phyloP scores from a whole-genome alignment of 495 filamentous ascomycete genomes.

The Entonaema liquescens region DNA sequence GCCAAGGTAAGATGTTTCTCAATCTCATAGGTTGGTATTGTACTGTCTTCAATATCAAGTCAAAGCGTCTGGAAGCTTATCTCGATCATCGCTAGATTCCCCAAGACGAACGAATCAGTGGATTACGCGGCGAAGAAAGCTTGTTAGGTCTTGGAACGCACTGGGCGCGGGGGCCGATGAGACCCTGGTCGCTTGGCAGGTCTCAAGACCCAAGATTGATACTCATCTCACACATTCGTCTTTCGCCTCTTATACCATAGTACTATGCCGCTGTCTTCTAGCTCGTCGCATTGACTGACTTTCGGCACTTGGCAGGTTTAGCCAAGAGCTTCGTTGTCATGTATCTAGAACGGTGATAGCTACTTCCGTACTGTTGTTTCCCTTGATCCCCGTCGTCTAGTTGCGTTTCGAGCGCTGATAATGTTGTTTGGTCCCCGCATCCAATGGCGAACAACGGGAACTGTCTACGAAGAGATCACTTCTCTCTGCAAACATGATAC shows the following conservation, averaged over 20 bases:
- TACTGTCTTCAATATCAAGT: not conserved
- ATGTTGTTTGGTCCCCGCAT: constrained; percentile 38
- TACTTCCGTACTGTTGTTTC: constrained; percentile 29
- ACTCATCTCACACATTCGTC: constrained; percentile 40
- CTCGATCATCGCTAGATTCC: constrained; percentile 21
- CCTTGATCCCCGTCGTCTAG: constrained; percentile 21
- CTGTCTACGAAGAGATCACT: constrained; percentile 21
- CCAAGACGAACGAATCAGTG: constrained; percentile 16
- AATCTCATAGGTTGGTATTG: not conserved
- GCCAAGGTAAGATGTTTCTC: not conserved
- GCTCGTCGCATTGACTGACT: constrained; percentile 35
- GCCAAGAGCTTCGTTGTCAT: constrained; percentile 44
- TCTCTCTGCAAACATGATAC: constrained; percentile 31
- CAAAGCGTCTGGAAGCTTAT: not conserved
- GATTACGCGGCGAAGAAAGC: constrained; percentile 18
- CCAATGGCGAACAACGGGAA: constrained; percentile 25
- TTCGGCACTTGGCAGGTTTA: constrained; percentile 45
- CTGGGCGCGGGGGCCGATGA: constrained; percentile 25
- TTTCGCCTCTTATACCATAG: constrained; percentile 19
- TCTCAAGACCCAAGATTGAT: constrained; percentile 50
- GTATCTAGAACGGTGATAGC: constrained; percentile 28
- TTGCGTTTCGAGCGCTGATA: constrained; percentile 45
- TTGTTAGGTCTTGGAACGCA: constrained; percentile 18
- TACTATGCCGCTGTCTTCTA: constrained; percentile 13
- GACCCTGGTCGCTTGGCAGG: constrained; percentile 47